Evolutionary conservation across 176 grass and related monocot species (phyloP).

Genomic region (Oryza punctata): DNA sequence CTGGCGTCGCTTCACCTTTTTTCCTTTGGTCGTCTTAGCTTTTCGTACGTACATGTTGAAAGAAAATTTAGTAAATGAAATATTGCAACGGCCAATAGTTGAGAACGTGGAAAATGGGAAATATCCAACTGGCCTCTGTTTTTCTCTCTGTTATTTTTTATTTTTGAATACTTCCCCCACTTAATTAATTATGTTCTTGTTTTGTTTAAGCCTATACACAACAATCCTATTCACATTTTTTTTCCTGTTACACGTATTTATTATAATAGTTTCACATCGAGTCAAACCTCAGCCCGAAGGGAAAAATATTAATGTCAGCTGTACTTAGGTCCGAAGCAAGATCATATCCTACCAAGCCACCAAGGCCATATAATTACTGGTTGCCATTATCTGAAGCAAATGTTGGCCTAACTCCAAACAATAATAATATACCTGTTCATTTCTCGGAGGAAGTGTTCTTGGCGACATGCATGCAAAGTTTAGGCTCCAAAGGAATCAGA

Average conservation of each 20-base stretch:
- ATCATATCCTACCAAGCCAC: background rate
- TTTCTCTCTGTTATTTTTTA: no score
- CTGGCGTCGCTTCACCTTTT: no score
- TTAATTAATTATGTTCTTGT: no score
- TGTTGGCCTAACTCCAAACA: constrained; percentile 1
- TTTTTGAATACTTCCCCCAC: no score
- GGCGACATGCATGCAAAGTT: background rate
- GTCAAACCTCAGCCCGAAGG: background rate
- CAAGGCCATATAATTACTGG: background rate
- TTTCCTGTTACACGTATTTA: no score
- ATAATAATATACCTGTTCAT: background rate
- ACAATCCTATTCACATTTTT: no score
- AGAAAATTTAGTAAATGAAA: background rate
- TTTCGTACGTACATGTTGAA: background rate
- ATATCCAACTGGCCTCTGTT: no score
- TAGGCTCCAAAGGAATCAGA: background rate
- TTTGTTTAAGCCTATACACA: no score
- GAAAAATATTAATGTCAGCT: background rate
- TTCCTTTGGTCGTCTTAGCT: background rate
- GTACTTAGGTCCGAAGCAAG: background rate
- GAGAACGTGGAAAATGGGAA: no score
- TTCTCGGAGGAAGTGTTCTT: background rate
- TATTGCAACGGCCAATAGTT: no score
- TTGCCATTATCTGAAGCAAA: constrained; percentile 11
- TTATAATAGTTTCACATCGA: background rate